A percentile compares a stretch with the other conserved stretches of the same genome.
Evolutionary conservation across 1,284 basidiomycete genomes (phyloP).

Genomic region (Ustilago crameri): DNA sequence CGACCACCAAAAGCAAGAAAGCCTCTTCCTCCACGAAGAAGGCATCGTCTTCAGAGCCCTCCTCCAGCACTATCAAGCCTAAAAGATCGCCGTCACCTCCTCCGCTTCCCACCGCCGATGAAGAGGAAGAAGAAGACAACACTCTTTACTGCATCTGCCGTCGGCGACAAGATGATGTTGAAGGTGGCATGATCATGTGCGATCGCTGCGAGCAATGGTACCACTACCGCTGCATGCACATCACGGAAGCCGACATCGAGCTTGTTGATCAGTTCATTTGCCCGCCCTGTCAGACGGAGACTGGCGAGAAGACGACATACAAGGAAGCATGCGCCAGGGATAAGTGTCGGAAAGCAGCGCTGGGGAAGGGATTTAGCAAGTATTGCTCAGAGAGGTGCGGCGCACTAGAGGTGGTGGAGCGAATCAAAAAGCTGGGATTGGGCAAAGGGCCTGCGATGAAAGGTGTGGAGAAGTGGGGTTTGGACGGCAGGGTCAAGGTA

Average conservation of each 20-base stretch:
- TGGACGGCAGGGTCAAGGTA: constrained; percentile 17
- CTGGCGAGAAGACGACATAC: constrained; percentile 50
- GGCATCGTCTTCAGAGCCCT: constrained; percentile 4
- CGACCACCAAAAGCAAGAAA: constrained; percentile 28
- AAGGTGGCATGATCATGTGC: constrained; percentile 64
- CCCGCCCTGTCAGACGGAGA: constrained; percentile 42
- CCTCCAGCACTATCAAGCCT: constrained; percentile 6
- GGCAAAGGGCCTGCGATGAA: constrained; percentile 3
- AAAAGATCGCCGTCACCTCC: constrained; percentile 3
- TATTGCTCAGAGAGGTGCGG: constrained; percentile 62
- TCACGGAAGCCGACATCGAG: constrained; percentile 49
- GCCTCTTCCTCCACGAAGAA: constrained; percentile 15
- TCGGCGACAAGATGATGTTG: constrained; percentile 45
- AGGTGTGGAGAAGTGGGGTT: constrained; percentile 4
- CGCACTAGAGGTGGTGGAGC: constrained; percentile 27
- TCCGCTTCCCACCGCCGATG: constrained; percentile 1
- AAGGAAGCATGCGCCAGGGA: constrained; percentile 42
- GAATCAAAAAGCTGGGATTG: constrained; percentile 22
- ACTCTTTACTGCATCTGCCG: constrained; percentile 55
- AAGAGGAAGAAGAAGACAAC: constrained; percentile 43
- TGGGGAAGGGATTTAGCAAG: constrained; percentile 44
- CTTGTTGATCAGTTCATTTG: constrained; percentile 61
- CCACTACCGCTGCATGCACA: constrained; percentile 55
- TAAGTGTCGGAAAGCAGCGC: constrained; percentile 46
- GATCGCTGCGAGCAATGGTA: constrained; percentile 64